Evolutionary conservation across 2,329 filamentous ascomycete species (phyloP).

Genomic region (Alternaria consortialis): DNA sequence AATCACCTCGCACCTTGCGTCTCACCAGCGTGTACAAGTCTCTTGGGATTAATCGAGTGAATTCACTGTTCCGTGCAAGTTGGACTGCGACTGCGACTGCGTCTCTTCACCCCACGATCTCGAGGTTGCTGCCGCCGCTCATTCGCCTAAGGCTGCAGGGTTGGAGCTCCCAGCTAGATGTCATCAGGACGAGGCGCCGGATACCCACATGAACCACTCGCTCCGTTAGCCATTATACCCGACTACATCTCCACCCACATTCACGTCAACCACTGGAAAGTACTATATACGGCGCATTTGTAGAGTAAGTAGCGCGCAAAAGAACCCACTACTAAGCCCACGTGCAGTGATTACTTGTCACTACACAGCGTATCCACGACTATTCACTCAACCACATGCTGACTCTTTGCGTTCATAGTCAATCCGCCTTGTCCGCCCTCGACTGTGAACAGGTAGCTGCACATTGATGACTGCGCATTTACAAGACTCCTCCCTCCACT

Average conservation of each 20-base stretch:
- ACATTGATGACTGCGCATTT: conserved; percentile 37
- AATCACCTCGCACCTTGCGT: conserved; percentile 18
- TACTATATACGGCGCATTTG: conserved; percentile 6
- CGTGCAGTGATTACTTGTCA: conserved; percentile 15
- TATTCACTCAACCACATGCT: conserved; percentile 24
- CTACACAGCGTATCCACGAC: conserved; percentile 12
- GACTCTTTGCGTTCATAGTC: conserved; percentile 20
- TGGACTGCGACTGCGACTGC: not conserved
- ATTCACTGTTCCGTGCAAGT: not conserved
- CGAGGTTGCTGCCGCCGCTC: conserved; percentile 10
- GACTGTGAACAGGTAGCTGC: conserved; percentile 25
- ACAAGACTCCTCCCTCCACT: conserved; percentile 18
- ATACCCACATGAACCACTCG: conserved; percentile 38
- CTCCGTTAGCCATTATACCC: conserved; percentile 18
- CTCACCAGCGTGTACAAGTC: conserved; percentile 1
- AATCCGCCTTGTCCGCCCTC: conserved; percentile 13
- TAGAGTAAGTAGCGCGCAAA: conserved; percentile 21
- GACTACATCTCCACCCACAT: conserved; percentile 15
- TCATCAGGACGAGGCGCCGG: conserved; percentile 36
- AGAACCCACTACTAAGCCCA: conserved; percentile 6
- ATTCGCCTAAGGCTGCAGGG: conserved; percentile 26
- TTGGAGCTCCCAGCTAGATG: conserved; percentile 36
- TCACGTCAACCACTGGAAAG: not conserved
- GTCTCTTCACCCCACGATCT: conserved; percentile 1
- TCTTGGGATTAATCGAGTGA: not conserved